Evolutionary conservation across 108 stramenopile genomes (phyloP).

Genomic region (Nitzschia palea): DNA sequence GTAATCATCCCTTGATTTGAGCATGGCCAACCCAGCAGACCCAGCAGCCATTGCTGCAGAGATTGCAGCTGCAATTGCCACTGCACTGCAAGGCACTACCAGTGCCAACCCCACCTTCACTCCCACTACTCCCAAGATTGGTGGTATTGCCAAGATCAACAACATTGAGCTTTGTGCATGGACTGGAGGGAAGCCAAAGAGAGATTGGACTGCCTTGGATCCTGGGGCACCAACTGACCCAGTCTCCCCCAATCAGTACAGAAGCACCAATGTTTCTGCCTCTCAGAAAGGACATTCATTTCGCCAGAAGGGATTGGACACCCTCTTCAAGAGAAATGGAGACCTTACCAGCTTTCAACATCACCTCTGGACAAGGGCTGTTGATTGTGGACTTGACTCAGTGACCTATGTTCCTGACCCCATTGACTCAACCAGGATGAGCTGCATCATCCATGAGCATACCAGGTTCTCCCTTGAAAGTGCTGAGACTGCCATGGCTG

Average conservation of each 20-base stretch:
- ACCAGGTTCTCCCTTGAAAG: background rate
- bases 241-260: background rate
- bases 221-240: background rate
- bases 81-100: background rate
- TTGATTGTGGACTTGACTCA: background rate
- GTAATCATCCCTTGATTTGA: too few species aligned
- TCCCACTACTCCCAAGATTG: background rate
- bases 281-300: background rate
- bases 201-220: conserved; percentile 14
- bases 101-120: background rate
- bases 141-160: background rate
- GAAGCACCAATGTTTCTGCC: background rate
- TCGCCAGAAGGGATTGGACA: background rate
- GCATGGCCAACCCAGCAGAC: too few species aligned
- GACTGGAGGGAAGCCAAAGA: conserved; percentile 8
- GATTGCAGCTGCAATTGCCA: background rate
- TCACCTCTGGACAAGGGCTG: background rate
- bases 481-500: background rate
- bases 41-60: too few species aligned
- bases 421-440: background rate
- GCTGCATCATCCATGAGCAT: background rate
- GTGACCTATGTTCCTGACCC: conserved; percentile 13
- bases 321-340: conserved; percentile 1
- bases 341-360: background rate
- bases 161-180: background rate